Base-by-base conservation (phyloP, 306 rosid genomes). In the Styphnolobium japonicum region DNA sequence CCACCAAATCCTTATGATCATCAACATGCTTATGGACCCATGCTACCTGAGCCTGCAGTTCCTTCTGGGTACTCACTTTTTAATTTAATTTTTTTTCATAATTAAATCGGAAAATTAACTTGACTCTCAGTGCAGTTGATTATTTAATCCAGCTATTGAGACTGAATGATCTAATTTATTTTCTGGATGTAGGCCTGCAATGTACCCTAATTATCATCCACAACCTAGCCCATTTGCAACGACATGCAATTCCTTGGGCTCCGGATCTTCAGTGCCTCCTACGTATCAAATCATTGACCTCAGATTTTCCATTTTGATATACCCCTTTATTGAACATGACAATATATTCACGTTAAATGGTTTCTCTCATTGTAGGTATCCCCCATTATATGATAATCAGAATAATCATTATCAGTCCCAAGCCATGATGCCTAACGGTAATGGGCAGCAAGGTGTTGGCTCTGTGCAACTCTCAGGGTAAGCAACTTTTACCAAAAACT, bases 101-200 rank as follows among this genome's bases (percentile, higher is more conserved):
- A n/a, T n/a, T 46, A 10, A 19, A 7, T 46, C 45, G 21, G 19
- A 31, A 68, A n/a, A 18, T 43, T 25, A 18, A 56, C 18, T 19
- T 39, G 18, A 60, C 6, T 33, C 42, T 12, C 31, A 18, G 0
- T 66, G 11, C 0, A 23, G 7, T 29, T 43, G 18, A 11, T 18
- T 60, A 6, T 78, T 16, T 19, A 19, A 52, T 36, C 33, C n/a
- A 39, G 1, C 53, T 36, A 29, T 43, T 45, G 40, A 68, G 3
- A 46, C 46, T 29, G 1, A 58, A 27, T 69, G 18, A 22, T 34
- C 11, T 4, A 16, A 10, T 63, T 73, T 55, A 49, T 49, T 51
- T 71, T 80, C 6, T 61, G 67, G 18, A 42, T 61, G n/a, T 19
- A 73, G 79, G 80, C 51, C 67, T 37, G 3, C 21, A 72, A 18